phyloP scores from a whole-genome alignment of 2,329 filamentous ascomycete genomes.

The Fusarium sp. region DNA sequence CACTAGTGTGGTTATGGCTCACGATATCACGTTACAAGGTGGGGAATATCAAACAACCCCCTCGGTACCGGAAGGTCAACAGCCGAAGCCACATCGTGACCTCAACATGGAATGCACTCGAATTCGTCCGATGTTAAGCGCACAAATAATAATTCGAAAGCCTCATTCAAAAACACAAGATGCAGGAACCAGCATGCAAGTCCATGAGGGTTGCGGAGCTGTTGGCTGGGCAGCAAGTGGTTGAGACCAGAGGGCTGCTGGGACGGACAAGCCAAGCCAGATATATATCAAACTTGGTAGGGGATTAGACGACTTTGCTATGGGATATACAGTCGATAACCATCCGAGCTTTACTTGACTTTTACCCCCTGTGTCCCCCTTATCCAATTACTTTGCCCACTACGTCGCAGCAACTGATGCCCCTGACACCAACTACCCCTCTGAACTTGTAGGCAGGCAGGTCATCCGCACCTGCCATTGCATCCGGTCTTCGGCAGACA shows the following conservation, averaged over 20 bases:
- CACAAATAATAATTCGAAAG: conserved; percentile 29
- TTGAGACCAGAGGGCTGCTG: conserved; percentile 7
- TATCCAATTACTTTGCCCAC: not conserved
- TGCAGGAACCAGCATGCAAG: not conserved
- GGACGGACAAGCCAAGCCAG: not conserved
- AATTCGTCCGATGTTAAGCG: not conserved
- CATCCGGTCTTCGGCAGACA: not conserved
- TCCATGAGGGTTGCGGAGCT: not conserved
- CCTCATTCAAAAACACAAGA: conserved; percentile 8
- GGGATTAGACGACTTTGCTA: conserved; percentile 3
- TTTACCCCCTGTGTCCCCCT: conserved; percentile 1
- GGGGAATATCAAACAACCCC: conserved; percentile 2
- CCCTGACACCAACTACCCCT: conserved; percentile 6
- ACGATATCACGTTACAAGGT: not conserved
- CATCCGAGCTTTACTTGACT: not conserved
- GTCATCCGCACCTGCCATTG: conserved; percentile 26
- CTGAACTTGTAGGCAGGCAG: conserved; percentile 11
- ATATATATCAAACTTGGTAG: conserved; percentile 11
- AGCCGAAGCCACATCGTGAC: conserved; percentile 4
- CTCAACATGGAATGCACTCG: not conserved
- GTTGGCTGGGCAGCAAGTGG: conserved; percentile 18
- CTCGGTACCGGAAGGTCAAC: not conserved
- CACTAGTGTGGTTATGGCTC: not conserved
- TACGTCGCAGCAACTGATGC: conserved; percentile 17
- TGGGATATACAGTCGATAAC: not conserved